Evolutionary conservation across 768 basidiomycete genomes (phyloP).

Genomic region (Neoboletus brunneissimus): DNA sequence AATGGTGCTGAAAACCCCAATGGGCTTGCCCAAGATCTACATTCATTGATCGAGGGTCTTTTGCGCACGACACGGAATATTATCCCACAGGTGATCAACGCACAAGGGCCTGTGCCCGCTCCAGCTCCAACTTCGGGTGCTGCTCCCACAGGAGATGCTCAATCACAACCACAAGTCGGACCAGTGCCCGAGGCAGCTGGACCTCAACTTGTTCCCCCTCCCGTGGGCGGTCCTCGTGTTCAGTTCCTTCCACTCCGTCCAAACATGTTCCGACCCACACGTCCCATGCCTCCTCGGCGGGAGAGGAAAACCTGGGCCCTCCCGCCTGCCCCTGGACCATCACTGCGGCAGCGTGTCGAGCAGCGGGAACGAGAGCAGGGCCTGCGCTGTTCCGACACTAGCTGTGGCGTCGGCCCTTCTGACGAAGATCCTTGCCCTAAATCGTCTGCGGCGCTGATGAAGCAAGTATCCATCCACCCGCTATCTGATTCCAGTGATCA

Average conservation of each 20-base stretch:
- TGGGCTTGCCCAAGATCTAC: slow-evolving; percentile 22
- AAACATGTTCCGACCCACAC: slow-evolving; percentile 23
- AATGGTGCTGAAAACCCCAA: slow-evolving; percentile 21
- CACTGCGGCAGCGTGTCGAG: slow-evolving; percentile 72
- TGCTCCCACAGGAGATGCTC: neutral
- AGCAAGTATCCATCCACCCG: slow-evolving; percentile 25
- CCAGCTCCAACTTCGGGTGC: neutral
- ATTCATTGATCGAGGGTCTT: slow-evolving; percentile 25
- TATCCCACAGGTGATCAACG: slow-evolving; percentile 21
- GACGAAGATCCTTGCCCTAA: slow-evolving; percentile 62
- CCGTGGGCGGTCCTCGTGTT: slow-evolving; percentile 13
- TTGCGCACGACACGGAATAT: slow-evolving; percentile 27
- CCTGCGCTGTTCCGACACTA: slow-evolving; percentile 66
- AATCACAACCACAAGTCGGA: slow-evolving; percentile 10
- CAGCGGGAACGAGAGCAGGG: slow-evolving; percentile 69
- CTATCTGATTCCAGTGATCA: slow-evolving; percentile 12
- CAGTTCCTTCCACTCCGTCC: slow-evolving; percentile 17
- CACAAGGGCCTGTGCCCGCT: slow-evolving; percentile 6
- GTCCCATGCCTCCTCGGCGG: slow-evolving; percentile 27
- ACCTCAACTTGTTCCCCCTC: slow-evolving; percentile 2
- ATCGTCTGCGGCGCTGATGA: slow-evolving; percentile 18
- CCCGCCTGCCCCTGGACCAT: slow-evolving; percentile 64
- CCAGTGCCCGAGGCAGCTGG: slow-evolving; percentile 4
- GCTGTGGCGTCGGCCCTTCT: slow-evolving; percentile 72
- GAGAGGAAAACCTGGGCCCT: slow-evolving; percentile 53